Evolutionary conservation across 192 early-diverging fungal species (phyloP).

Genomic region (Jimgerdemannia lactiflua): DNA sequence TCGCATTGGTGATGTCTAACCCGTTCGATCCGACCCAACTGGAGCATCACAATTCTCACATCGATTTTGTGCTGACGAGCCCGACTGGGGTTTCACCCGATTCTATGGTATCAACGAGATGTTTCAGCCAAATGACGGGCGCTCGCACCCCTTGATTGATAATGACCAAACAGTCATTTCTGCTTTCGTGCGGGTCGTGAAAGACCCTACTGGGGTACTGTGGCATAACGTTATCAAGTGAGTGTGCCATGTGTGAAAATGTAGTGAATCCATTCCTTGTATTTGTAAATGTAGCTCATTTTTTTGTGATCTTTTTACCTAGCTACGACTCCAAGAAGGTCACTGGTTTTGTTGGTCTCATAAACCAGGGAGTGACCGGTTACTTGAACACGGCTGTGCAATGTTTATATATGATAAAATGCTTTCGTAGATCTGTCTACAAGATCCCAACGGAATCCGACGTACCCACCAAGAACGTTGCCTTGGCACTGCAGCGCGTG

Average conservation of each 20-base stretch:
- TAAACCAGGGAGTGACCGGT: conserved; percentile 98
- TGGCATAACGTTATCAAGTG: conserved; percentile 95
- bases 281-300: no score
- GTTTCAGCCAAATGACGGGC: conserved; percentile 67
- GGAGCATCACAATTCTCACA: conserved; percentile 64
- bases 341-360: conserved; percentile 29
- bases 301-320: no score
- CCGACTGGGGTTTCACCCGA: no score
- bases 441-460: conserved; percentile 91
- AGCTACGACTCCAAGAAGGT: no score
- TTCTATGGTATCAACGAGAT: conserved; percentile 22
- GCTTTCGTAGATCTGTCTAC: conserved; percentile 62
- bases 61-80: conserved; percentile 35
- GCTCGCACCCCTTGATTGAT: conserved; percentile 74
- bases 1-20: conserved; percentile 32
- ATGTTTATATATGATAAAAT: conserved; percentile 34
- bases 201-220: conserved; percentile 89
- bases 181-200: conserved; percentile 27
- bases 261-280: neutral
- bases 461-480: conserved; percentile 50
- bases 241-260: conserved; percentile 1
- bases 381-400: conserved; percentile 99
- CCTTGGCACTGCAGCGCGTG: no score
- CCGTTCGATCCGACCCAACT: conserved; percentile 19
- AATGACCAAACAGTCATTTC: conserved; percentile 15